Conservation (phyloP, 2,329 filamentous ascomycete species). For the Arthrobotrys iridis region DNA sequence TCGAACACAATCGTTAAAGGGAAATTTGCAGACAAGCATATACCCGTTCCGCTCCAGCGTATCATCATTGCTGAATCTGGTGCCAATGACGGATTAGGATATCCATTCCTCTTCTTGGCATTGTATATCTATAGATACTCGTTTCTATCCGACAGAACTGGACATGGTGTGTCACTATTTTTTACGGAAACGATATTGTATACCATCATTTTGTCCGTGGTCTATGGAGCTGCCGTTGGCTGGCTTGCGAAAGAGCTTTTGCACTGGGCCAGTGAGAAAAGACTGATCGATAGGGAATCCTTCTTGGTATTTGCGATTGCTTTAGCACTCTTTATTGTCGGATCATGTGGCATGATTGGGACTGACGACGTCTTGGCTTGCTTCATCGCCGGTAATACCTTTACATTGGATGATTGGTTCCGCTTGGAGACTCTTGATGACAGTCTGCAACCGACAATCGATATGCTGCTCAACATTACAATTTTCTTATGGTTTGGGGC, state of each 20-base stretch:
- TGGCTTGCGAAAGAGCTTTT: conserved; percentile 84
- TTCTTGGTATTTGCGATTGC: conserved; percentile 84
- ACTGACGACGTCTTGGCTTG: conserved; percentile 91
- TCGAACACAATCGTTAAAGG: conserved; percentile 93
- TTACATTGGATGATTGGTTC: conserved; percentile 79
- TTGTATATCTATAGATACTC: conserved; percentile 83
- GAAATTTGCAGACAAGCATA: conserved; percentile 89
- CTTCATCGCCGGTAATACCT: conserved; percentile 89
- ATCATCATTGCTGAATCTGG: conserved; percentile 85
- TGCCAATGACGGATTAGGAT: conserved; percentile 87
- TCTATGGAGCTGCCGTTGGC: conserved; percentile 80
- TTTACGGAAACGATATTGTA: conserved; percentile 88
- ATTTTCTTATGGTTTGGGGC: conserved; percentile 94
- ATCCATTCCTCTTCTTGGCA: conserved; percentile 86
- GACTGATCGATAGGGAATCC: conserved; percentile 85
- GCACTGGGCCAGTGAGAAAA: conserved; percentile 82
- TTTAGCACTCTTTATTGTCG: conserved; percentile 77
- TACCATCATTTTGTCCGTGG: conserved; percentile 78
- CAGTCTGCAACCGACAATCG: conserved; percentile 90
- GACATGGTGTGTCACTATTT: conserved; percentile 79
- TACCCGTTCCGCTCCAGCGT: conserved; percentile 81
- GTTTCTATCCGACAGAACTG: conserved; percentile 68
- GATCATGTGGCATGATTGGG: conserved; percentile 85
- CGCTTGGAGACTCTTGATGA: conserved; percentile 87
- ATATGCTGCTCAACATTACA: conserved; percentile 89